phyloP scores from a whole-genome alignment of 805 yeast genomes.

The Ogataea wickerhamii region DNA sequence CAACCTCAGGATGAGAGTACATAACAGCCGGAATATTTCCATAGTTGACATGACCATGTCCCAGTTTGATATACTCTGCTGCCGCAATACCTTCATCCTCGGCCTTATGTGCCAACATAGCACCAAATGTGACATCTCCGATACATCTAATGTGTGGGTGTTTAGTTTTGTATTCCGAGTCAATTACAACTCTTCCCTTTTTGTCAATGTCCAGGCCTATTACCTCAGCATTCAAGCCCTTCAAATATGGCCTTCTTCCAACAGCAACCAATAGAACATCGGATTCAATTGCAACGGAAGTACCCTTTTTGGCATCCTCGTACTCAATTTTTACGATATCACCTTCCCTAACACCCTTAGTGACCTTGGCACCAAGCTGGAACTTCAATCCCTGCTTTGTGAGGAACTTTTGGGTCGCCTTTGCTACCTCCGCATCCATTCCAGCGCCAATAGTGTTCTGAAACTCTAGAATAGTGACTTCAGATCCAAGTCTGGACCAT shows the following conservation, averaged over 20 bases:
- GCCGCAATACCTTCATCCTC: slow-evolving; percentile 99
- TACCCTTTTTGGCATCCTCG: slow-evolving; percentile 85
- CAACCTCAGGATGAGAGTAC: slow-evolving; percentile 99
- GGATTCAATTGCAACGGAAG: slow-evolving; percentile 74
- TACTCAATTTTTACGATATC: slow-evolving; percentile 82
- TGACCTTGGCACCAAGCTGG: slow-evolving; percentile 88
- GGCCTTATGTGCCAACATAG: slow-evolving; percentile 99
- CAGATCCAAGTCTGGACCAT: slow-evolving; percentile 90
- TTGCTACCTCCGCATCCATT: slow-evolving; percentile 95
- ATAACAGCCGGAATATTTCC: slow-evolving; percentile 97
- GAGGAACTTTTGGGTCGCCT: slow-evolving; percentile 81
- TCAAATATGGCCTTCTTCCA: slow-evolving; percentile 97
- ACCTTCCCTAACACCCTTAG: slow-evolving; percentile 82
- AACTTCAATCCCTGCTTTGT: slow-evolving; percentile 94
- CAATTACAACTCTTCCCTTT: slow-evolving; percentile 91
- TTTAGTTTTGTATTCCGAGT: slow-evolving; percentile 88
- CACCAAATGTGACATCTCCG: slow-evolving; percentile 98
- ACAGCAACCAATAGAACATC: slow-evolving; percentile 95
- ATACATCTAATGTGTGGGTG: slow-evolving; percentile 91
- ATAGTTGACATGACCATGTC: slow-evolving; percentile 98
- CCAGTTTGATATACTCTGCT: slow-evolving; percentile 87
- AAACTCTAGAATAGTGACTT: slow-evolving; percentile 93
- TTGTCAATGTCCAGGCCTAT: slow-evolving; percentile 89
- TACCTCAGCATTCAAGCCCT: slow-evolving; percentile 83
- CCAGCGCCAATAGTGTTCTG: slow-evolving; percentile 93